phyloP scores from a whole-genome alignment of 129 eudicot genomes.

The Lonicera japonica region DNA sequence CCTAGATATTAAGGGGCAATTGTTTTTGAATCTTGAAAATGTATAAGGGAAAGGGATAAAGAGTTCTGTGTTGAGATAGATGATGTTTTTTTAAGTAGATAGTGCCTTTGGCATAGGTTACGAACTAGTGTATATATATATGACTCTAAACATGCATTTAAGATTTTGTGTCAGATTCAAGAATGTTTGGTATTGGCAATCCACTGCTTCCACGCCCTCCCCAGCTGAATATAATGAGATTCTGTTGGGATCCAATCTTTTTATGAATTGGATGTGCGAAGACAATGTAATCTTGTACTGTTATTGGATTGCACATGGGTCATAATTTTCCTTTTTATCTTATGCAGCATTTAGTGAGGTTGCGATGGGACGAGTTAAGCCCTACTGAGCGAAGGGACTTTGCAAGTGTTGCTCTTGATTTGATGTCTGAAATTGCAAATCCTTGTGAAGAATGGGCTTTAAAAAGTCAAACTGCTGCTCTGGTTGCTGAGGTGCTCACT shows the following conservation, averaged over 20 bases:
- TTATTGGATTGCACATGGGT: not conserved
- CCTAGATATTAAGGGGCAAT: too few species aligned
- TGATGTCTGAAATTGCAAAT: slow-evolving; percentile 67
- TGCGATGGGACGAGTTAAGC: slow-evolving; percentile 81
- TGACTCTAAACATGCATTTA: not conserved
- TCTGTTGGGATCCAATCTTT: not conserved
- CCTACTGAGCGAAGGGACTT: slow-evolving; percentile 64
- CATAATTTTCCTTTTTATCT: slow-evolving; percentile 8
- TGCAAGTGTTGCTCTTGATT: slow-evolving; percentile 62
- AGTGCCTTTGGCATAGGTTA: too few species aligned
- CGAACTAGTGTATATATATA: too few species aligned
- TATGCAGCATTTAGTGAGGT: slow-evolving; percentile 84
- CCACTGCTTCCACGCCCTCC: not conserved
- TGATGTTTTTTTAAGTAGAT: too few species aligned
- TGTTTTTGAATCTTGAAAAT: too few species aligned
- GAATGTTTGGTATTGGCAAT: not conserved
- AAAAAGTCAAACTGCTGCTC: slow-evolving; percentile 92
- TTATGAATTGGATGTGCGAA: not conserved
- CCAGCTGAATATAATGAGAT: too few species aligned
- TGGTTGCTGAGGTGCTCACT: slow-evolving; percentile 72
- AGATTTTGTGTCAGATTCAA: not conserved
- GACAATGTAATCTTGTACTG: not conserved
- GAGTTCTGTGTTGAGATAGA: too few species aligned
- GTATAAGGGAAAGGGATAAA: too few species aligned
- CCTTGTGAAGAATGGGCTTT: slow-evolving; percentile 81